Percentiles rank a stretch among this genome's conserved stretches.
Conservation (phyloP, 2,329 filamentous ascomycete species). For the Conoideocrella luteorostrata region DNA sequence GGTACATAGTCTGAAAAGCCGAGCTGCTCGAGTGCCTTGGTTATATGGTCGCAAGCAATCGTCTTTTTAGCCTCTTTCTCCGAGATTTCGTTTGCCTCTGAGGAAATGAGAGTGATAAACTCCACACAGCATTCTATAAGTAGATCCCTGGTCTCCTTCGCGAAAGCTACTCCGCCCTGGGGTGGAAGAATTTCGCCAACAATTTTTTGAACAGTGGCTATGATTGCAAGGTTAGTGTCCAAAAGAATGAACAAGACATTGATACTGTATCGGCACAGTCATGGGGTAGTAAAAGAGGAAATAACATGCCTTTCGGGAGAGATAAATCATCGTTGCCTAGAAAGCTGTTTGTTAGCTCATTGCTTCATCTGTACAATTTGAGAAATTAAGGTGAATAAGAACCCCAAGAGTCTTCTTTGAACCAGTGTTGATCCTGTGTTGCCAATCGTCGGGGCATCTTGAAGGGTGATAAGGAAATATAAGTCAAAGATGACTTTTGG, state of each 20-base stretch:
- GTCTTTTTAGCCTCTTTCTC: conserved; percentile 99
- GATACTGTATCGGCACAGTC: too few species aligned
- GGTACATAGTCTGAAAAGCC: conserved; percentile 90
- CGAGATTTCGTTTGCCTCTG: conserved; percentile 96
- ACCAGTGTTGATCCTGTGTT: conserved; percentile 24
- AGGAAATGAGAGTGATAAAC: conserved; percentile 97
- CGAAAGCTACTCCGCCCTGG: conserved; percentile 72
- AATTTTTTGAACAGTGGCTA: conserved; percentile 72
- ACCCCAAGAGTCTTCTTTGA: conserved; percentile 16
- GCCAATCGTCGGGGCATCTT: too few species aligned
- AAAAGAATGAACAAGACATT: background rate
- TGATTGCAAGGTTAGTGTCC: conserved; percentile 20
- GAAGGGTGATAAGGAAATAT: background rate
- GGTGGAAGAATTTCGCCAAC: conserved; percentile 86
- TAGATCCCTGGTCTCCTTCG: conserved; percentile 89
- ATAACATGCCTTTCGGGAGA: conserved; percentile 52
- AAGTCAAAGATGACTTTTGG: too few species aligned
- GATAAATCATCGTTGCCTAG: conserved; percentile 59
- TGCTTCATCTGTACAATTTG: too few species aligned
- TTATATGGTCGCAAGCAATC: conserved; percentile 96
- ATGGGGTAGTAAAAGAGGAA: background rate
- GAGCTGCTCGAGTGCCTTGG: conserved; percentile 84
- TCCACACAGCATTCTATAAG: conserved; percentile 98
- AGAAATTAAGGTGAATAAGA: too few species aligned
- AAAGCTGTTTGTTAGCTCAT: conserved; percentile 24